Evolutionary conservation across 306 rosid genomes (phyloP).

Genomic region (Medicago ruthenica): DNA sequence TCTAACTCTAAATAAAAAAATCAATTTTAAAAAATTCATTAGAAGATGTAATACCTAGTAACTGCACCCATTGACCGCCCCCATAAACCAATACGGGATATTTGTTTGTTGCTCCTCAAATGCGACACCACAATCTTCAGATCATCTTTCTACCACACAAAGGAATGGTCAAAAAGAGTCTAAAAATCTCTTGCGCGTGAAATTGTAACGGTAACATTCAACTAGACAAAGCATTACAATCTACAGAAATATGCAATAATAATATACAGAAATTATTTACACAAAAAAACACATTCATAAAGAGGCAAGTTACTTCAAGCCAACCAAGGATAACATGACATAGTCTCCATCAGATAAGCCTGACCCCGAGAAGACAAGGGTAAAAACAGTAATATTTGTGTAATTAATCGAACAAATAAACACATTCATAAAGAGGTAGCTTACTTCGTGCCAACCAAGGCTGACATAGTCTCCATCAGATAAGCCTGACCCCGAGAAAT

Average conservation of each 20-base stretch:
- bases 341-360: slow-evolving; percentile 91
- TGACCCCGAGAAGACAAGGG: slow-evolving; percentile 94
- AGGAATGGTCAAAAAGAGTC: slow-evolving; percentile 40
- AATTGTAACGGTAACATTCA: slow-evolving; percentile 24
- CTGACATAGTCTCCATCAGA: slow-evolving; percentile 97
- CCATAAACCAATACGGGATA: slow-evolving; percentile 93
- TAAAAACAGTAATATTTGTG: slow-evolving; percentile 81
- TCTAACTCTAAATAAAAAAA: slow-evolving; percentile 41
- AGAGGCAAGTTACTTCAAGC: slow-evolving; percentile 76
- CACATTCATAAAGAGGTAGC: slow-evolving; percentile 41
- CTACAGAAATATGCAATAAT: not conserved
- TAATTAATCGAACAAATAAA: slow-evolving; percentile 7
- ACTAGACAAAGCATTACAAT: slow-evolving; percentile 1
- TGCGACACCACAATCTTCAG: slow-evolving; percentile 88
- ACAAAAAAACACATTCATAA: slow-evolving; percentile 35
- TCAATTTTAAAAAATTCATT: slow-evolving; percentile 16
- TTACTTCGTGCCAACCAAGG: slow-evolving; percentile 99
- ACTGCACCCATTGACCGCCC: slow-evolving; percentile 99
- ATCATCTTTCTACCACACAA: slow-evolving; percentile 80
- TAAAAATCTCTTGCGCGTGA: slow-evolving; percentile 26
- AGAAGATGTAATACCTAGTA: slow-evolving; percentile 68
- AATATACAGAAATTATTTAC: slow-evolving; percentile 34
- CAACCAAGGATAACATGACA: slow-evolving; percentile 85
- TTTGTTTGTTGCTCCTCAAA: slow-evolving; percentile 87
- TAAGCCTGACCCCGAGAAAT: slow-evolving; percentile 97